Percentiles rank a stretch among this genome's conserved stretches.
Conservation (phyloP, 106 monocot genomes). For the Allium cepa region DNA sequence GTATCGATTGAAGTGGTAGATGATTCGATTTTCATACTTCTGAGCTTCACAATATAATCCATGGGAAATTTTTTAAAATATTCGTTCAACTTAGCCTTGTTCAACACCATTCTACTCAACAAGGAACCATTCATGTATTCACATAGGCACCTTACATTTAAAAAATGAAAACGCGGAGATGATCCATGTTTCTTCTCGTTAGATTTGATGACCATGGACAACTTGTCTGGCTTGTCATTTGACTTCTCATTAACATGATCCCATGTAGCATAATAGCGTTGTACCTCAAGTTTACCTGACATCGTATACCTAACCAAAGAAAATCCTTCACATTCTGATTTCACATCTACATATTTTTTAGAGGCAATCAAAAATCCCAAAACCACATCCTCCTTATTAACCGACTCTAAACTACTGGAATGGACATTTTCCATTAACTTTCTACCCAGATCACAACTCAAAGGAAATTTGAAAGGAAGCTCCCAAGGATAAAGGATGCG, state of each 20-base stretch:
- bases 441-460: neutral
- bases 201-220: constrained; percentile 3
- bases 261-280: constrained; percentile 33
- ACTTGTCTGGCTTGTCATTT: constrained; percentile 2
- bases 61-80: neutral
- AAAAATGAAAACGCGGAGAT: constrained; percentile 9
- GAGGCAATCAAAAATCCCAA: constrained; percentile 59
- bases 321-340: constrained; percentile 36
- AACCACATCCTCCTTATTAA: constrained; percentile 30
- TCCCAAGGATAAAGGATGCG: constrained; percentile 59
- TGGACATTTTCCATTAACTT: neutral
- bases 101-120: constrained; percentile 12
- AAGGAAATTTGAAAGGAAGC: constrained; percentile 53
- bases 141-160: constrained; percentile 39
- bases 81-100: constrained; percentile 1
- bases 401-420: constrained; percentile 1
- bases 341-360: constrained; percentile 1
- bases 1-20: constrained; percentile 18
- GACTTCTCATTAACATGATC: constrained; percentile 5
- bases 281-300: constrained; percentile 78
- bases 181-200: constrained; percentile 7
- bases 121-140: constrained; percentile 53
- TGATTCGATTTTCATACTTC: constrained; percentile 9
- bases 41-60: constrained; percentile 28
- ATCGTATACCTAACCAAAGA: constrained; percentile 45